A percentile compares a stretch with the other conserved stretches of the same genome.
These are phyloP conservation scores for Nevesoporus exiguus DNA, from an alignment of 768 basidiomycete species.

Conservation along the genomic window DNA sequence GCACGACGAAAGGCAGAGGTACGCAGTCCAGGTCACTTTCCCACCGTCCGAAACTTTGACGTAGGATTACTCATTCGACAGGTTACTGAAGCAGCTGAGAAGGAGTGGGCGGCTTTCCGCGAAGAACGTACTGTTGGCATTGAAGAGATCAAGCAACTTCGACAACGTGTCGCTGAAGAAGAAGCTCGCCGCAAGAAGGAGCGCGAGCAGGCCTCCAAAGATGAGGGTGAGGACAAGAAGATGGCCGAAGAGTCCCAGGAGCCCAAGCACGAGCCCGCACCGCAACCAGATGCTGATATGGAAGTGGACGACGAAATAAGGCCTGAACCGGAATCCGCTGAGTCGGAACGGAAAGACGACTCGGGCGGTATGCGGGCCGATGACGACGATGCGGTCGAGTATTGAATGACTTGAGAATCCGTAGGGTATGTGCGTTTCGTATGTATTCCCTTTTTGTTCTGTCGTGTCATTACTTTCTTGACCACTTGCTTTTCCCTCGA, in stretches of 20 bases:
- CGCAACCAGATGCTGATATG: conserved; percentile 30
- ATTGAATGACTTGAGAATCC: conserved; percentile 37
- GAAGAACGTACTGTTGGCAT: conserved; percentile 57
- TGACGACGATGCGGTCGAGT: conserved; percentile 81
- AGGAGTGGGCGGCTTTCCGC: conserved; percentile 65
- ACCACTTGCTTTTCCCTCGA: conserved; percentile 13
- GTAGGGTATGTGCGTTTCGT: conserved; percentile 30
- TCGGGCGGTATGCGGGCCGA: conserved; percentile 55
- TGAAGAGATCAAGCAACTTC: conserved; percentile 58
- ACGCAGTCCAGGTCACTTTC: conserved; percentile 12
- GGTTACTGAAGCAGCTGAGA: conserved; percentile 61
- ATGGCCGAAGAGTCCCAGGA: conserved; percentile 29
- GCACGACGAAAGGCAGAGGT: conserved; percentile 62
- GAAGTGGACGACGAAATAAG: conserved; percentile 36
- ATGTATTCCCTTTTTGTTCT: conserved; percentile 17
- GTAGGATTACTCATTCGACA: conserved; percentile 25
- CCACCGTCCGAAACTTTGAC: not conserved
- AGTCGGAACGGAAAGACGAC: conserved; percentile 52
- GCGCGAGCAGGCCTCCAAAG: conserved; percentile 37
- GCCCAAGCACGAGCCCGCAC: conserved; percentile 17
- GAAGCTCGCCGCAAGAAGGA: conserved; percentile 47
- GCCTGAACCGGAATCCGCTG: conserved; percentile 33
- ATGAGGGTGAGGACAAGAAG: conserved; percentile 32
- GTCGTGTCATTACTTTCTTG: conserved; percentile 15
- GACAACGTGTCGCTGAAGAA: conserved; percentile 64